These are phyloP conservation scores for Piper betle DNA, from an alignment of 164 flowering plant genomes.

Conservation along the genomic window DNA sequence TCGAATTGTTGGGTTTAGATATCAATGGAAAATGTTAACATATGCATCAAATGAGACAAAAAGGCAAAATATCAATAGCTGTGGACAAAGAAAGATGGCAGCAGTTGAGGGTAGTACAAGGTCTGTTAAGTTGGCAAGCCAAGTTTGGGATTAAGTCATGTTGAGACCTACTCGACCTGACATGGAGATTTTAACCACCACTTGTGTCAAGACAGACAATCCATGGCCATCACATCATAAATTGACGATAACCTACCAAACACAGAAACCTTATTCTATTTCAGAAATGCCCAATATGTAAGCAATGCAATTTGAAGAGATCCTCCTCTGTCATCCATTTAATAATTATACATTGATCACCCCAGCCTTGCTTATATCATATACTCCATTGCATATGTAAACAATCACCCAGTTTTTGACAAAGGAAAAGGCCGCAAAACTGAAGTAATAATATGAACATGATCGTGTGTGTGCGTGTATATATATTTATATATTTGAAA, in stretches of 20 bases:
- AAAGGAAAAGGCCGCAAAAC: too few species aligned
- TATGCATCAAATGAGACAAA: neutral
- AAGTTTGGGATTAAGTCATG: neutral
- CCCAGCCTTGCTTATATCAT: too few species aligned
- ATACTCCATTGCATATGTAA: too few species aligned
- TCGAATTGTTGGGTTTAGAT: neutral
- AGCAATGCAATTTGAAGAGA: too few species aligned
- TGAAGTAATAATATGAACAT: too few species aligned
- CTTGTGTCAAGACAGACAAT: slow-evolving; percentile 1
- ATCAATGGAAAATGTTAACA: neutral
- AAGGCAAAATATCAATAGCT: slow-evolving; percentile 1
- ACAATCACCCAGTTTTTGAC: too few species aligned
- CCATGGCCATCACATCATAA: neutral
- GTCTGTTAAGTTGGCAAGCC: neutral
- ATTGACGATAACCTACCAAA: neutral
- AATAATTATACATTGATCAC: too few species aligned
- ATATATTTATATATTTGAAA: too few species aligned
- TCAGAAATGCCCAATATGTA: too few species aligned
- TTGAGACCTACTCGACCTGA: slow-evolving; percentile 1
- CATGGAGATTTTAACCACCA: slow-evolving; percentile 3
- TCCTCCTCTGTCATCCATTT: too few species aligned
- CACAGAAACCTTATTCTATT: neutral
- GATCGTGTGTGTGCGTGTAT: too few species aligned
- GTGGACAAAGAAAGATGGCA: neutral
- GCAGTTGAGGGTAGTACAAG: slow-evolving; percentile 3